Evolutionary conservation across 108 stramenopile genomes (phyloP), one percentile per base, ranked within the genome.

Genomic region (Cyclotella sp.): DNA sequence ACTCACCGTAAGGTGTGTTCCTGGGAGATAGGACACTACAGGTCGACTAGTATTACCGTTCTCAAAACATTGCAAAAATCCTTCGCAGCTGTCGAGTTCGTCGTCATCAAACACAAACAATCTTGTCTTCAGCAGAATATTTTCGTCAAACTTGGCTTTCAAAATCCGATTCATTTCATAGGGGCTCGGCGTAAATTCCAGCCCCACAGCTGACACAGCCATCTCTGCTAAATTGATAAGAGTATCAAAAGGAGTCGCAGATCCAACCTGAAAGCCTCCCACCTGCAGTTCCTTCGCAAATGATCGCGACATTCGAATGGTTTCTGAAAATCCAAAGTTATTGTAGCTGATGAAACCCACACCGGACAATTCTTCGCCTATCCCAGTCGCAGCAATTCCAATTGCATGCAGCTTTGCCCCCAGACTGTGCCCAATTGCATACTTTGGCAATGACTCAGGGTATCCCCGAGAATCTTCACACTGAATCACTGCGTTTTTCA

Each of bases 61-160:
- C 16, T 72, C 45, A 18, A 69, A 76, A 40, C 82, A 77, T 16
- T 68, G 26, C n/a, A 83, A 34, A 70, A 95, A 92, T 44, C 88
- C 61, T 21, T 70, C 29, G 40, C 79, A 84, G 55, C 84, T 85
- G 70, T 95, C 91, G 47, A 95, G 68, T 22, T 78, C 81, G 53
- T 95, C 93, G 27, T 91, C 86, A 40, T 90, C 93, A 72, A 94
- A 89, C 19, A 80, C 74, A 82, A 95, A 95, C 42, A 95, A 40
- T 66, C 91, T 62, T 13, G 86, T 91, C 63, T 90, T 91, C 8
- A 70, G 34, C 76, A 89, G 73, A 13, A 85, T 51, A 9, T 75
- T 67, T 11, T 82, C 85, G 58, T 87, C 83, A 68, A 85, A 95
- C 55, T 91, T 91, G 24, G 81, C 46, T 27, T 68, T 68, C 43